phyloP scores from a whole-genome alignment of 257 asterid species.

The Solanum virginianum region DNA sequence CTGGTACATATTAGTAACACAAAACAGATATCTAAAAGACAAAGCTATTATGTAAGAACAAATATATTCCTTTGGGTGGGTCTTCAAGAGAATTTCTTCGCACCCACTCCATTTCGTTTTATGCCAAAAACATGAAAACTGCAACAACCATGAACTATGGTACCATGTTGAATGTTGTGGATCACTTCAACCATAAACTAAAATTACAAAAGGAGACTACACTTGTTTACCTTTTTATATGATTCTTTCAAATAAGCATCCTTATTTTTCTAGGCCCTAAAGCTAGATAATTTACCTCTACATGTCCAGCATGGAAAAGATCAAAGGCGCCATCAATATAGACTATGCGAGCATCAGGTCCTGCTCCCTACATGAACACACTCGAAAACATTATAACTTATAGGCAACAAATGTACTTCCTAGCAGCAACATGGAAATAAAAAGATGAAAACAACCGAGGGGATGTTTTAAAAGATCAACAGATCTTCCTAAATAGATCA shows the following conservation, averaged over 20 bases:
- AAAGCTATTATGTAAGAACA: neutral
- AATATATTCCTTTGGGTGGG: neutral
- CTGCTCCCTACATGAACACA: conserved; percentile 52
- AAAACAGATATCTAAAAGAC: neutral
- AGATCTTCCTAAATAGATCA: neutral
- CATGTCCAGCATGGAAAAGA: conserved; percentile 99
- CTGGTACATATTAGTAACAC: neutral
- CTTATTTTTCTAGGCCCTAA: neutral
- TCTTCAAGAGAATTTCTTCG: neutral
- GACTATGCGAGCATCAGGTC: conserved; percentile 90
- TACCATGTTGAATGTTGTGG: neutral
- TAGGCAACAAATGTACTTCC: conserved; percentile 3
- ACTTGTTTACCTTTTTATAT: neutral
- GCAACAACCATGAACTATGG: neutral
- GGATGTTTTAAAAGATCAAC: neutral
- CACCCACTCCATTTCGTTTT: neutral
- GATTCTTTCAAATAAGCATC: neutral
- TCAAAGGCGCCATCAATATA: conserved; percentile 99
- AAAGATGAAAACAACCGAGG: neutral
- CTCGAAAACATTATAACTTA: conserved; percentile 4
- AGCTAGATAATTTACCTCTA: conserved; percentile 32
- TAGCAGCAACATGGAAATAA: conserved; percentile 2
- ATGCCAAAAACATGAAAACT: neutral
- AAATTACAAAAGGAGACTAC: neutral
- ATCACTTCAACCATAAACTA: neutral